Conservation (phyloP, 768 basidiomycete species). For the Trametes cinnabarina region DNA sequence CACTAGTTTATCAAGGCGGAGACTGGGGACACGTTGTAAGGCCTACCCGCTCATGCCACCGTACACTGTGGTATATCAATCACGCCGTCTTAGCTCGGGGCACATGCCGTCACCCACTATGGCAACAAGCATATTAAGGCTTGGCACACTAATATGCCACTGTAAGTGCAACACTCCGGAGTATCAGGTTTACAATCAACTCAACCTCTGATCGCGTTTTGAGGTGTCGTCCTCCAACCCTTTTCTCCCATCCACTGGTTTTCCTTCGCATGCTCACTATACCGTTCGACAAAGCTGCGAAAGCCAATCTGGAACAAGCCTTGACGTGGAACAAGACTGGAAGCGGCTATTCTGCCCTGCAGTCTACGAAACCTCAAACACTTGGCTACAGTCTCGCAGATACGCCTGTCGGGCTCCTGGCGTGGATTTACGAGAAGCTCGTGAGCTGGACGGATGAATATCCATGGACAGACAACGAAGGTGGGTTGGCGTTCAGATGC, state of each 20-base stretch:
- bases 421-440: conserved; percentile 39
- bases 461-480: conserved; percentile 58
- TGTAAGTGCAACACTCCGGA: conserved; percentile 34
- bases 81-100: conserved; percentile 27
- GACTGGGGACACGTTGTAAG: conserved; percentile 44
- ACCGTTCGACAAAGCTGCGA: conserved; percentile 36
- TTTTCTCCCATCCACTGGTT: conserved; percentile 1
- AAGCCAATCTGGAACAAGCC: conserved; percentile 26
- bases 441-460: conserved; percentile 44
- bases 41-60: not conserved
- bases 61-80: not conserved
- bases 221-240: not conserved
- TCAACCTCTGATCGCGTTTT: too few relatives aligned
- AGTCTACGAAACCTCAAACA: conserved; percentile 36
- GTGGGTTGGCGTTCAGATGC: conserved; percentile 25
- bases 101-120: conserved; percentile 28
- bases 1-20: conserved; percentile 37
- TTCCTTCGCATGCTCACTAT: conserved; percentile 25
- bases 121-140: conserved; percentile 47
- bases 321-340: conserved; percentile 28
- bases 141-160: conserved; percentile 49
- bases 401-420: conserved; percentile 51
- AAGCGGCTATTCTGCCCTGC: conserved; percentile 32
- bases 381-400: conserved; percentile 53
- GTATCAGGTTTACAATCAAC: too few relatives aligned